Percentiles rank a stretch among this genome's conserved stretches.
Conservation (phyloP, 805 yeast species). For the Candida orba region DNA sequence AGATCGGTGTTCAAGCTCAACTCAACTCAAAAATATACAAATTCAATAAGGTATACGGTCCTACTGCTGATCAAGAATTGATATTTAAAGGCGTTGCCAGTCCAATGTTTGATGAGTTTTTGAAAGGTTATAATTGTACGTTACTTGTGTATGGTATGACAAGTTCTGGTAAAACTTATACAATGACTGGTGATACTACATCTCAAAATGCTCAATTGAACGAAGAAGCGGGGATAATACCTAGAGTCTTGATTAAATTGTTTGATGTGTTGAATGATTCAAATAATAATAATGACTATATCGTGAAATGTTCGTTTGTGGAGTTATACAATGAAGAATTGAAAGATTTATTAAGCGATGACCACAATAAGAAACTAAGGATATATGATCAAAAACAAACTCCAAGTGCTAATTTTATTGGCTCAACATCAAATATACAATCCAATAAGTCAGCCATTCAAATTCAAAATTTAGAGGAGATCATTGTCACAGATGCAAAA, state of each 20-base stretch:
- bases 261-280: constrained; percentile 43
- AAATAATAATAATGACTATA: constrained; percentile 38
- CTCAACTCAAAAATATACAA: constrained; percentile 49
- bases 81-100: constrained; percentile 63
- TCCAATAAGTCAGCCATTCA: constrained; percentile 29
- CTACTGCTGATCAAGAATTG: constrained; percentile 65
- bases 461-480: constrained; percentile 61
- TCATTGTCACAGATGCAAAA: constrained; percentile 42
- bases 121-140: constrained; percentile 75
- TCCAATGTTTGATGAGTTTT: constrained; percentile 57
- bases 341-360: constrained; percentile 51
- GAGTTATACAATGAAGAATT: constrained; percentile 87
- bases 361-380: constrained; percentile 40
- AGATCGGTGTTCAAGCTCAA: constrained; percentile 32
- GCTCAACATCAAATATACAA: constrained; percentile 2
- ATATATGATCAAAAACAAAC: constrained; percentile 38
- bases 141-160: constrained; percentile 89
- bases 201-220: constrained; percentile 27
- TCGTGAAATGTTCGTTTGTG: constrained; percentile 72
- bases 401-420: background rate
- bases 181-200: constrained; percentile 63
- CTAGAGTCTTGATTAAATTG: constrained; percentile 48
- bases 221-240: constrained; percentile 60
- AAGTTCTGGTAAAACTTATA: constrained; percentile 81
- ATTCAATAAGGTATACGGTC: constrained; percentile 79